phyloP scores from a whole-genome alignment of 768 basidiomycete species.

The Agaricus sinodeliciosus region DNA sequence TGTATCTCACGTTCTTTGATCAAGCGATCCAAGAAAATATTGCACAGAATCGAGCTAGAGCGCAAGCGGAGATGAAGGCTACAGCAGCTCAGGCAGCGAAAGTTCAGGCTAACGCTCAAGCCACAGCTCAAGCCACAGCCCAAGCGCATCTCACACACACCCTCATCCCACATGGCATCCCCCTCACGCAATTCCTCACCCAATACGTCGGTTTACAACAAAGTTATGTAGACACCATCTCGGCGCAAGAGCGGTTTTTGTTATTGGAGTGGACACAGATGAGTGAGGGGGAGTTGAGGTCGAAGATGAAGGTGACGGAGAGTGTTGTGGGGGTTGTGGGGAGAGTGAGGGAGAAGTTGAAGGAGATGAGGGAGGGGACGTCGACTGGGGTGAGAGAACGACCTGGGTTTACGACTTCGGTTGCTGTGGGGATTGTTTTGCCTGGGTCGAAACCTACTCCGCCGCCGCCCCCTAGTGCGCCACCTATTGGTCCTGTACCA shows the following conservation, averaged over 20 bases:
- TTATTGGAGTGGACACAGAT: conserved; percentile 8
- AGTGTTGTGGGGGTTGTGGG: neutral
- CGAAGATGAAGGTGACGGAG: neutral
- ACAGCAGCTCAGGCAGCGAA: neutral
- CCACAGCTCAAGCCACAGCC: neutral
- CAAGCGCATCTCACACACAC: conserved; percentile 1
- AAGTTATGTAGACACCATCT: neutral
- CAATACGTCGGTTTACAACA: conserved; percentile 5
- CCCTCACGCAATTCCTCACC: conserved; percentile 3
- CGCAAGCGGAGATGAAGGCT: conserved; percentile 6
- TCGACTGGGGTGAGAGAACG: neutral
- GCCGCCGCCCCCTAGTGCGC: neutral
- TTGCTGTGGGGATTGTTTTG: conserved; percentile 7
- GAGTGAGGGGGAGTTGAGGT: conserved; percentile 3
- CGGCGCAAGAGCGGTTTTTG: neutral
- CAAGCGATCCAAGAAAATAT: conserved; percentile 8
- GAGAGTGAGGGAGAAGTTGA: conserved; percentile 6
- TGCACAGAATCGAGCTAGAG: conserved; percentile 5
- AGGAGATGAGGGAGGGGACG: conserved; percentile 7
- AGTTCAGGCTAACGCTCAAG: neutral
- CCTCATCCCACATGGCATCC: conserved; percentile 5
- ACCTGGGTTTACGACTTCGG: conserved; percentile 5
- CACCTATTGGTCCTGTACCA: conserved; percentile 5
- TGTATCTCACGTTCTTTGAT: conserved; percentile 10
- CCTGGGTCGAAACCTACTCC: conserved; percentile 3